A percentile compares a stretch with the other conserved stretches of the same genome.
Evolutionary conservation across 1,139 yeast genomes (phyloP).

Genomic region (Waltiozyma sp.): DNA sequence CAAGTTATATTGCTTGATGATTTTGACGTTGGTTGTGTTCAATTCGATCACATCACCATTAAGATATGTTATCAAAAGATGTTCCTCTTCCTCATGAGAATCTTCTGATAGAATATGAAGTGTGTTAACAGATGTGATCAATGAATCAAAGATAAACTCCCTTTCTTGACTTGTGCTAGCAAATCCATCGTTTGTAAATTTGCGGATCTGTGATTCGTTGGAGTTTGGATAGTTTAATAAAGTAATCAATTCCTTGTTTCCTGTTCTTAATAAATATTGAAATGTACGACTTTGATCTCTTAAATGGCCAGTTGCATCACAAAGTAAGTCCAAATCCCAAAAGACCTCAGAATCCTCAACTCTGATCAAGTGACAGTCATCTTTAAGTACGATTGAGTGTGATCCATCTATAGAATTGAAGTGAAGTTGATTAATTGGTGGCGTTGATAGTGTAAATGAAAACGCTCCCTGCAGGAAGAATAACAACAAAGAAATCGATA

Average conservation of each 20-base stretch:
- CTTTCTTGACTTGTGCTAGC: background rate
- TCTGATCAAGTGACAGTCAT: background rate
- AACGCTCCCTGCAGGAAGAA: no score
- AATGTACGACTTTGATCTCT: no score
- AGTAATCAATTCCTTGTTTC: background rate
- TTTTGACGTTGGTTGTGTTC: background rate
- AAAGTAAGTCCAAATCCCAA: background rate
- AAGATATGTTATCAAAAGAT: background rate
- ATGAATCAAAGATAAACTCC: background rate
- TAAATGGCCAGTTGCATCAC: background rate
- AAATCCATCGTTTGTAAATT: background rate
- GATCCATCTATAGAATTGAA: background rate
- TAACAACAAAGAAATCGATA: no score
- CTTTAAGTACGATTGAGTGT: background rate
- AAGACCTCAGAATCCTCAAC: background rate
- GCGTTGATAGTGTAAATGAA: background rate
- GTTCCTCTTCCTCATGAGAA: background rate
- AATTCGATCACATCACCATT: background rate
- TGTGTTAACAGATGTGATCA: background rate
- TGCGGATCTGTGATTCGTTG: background rate
- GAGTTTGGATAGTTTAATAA: background rate
- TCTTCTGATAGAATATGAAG: background rate
- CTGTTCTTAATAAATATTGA: background rate
- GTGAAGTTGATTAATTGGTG: background rate
- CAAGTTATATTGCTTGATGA: background rate